A percentile compares a stretch with the other conserved stretches of the same genome.
Conservation (phyloP, 106 monocot genomes). For the Allium fistulosum region DNA sequence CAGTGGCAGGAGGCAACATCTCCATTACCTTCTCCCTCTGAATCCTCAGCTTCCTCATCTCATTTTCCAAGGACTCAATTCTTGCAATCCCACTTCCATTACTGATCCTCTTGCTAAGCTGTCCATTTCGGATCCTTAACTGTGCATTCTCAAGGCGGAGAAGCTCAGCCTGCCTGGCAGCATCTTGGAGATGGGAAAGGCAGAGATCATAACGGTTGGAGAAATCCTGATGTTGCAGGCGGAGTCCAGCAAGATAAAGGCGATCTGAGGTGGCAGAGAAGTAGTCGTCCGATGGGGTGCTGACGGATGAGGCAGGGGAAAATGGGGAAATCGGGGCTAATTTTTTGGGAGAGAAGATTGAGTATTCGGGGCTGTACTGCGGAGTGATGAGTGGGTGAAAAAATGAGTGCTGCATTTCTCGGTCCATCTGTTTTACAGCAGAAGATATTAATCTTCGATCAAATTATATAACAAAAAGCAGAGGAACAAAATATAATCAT, state of each 20-base stretch:
- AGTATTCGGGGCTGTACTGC: slow-evolving; percentile 17
- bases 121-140: slow-evolving; percentile 61
- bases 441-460: neutral
- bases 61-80: slow-evolving; percentile 5
- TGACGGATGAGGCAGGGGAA: slow-evolving; percentile 29
- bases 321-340: neutral
- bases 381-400: slow-evolving; percentile 11
- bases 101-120: slow-evolving; percentile 41
- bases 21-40: slow-evolving; percentile 14
- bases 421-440: slow-evolving; percentile 18
- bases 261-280: slow-evolving; percentile 24
- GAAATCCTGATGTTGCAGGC: slow-evolving; percentile 58
- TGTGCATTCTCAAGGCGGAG: slow-evolving; percentile 61
- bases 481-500: neutral
- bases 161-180: slow-evolving; percentile 42
- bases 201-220: slow-evolving; percentile 58
- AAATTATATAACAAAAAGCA: neutral
- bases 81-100: slow-evolving; percentile 14
- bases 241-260: slow-evolving; percentile 52
- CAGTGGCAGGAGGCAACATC: too few relatives aligned
- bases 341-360: slow-evolving; percentile 20
- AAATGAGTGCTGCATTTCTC: slow-evolving; percentile 12
- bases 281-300: slow-evolving; percentile 21
- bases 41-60: slow-evolving; percentile 41
- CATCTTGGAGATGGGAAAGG: slow-evolving; percentile 64